Conservation (phyloP, 441 rosid genomes). For the Adansonia rubrostipa region DNA sequence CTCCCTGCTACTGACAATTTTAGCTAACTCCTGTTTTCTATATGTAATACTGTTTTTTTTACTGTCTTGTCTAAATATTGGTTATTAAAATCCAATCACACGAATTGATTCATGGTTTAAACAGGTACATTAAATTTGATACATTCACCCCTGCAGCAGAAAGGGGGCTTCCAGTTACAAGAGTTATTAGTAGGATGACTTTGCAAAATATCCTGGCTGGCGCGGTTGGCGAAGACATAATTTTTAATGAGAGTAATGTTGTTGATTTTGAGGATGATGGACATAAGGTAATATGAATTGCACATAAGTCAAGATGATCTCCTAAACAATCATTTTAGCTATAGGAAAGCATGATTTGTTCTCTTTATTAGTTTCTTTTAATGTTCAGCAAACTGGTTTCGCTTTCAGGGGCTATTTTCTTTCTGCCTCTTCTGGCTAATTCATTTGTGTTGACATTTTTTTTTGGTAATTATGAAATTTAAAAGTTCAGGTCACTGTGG, state of each 20-base stretch:
- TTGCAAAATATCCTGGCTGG: slow-evolving; percentile 79
- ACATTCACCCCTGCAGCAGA: slow-evolving; percentile 95
- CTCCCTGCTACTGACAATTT: neutral
- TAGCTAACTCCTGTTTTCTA: neutral
- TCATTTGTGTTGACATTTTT: slow-evolving; percentile 25
- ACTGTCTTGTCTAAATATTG: slow-evolving; percentile 15
- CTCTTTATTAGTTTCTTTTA: slow-evolving; percentile 8
- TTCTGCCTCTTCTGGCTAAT: neutral
- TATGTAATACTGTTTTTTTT: neutral
- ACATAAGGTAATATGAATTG: slow-evolving; percentile 53
- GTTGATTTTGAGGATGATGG: slow-evolving; percentile 79
- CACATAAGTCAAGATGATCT: slow-evolving; percentile 21
- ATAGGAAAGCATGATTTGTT: neutral
- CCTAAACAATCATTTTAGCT: slow-evolving; percentile 6
- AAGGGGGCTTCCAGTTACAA: slow-evolving; percentile 87
- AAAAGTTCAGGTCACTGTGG: slow-evolving; percentile 65
- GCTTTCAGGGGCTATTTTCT: neutral
- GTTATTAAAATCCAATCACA: slow-evolving; percentile 23
- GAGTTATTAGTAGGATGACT: slow-evolving; percentile 92
- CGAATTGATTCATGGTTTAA: slow-evolving; percentile 32
- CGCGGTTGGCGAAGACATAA: slow-evolving; percentile 78
- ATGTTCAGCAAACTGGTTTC: slow-evolving; percentile 19
- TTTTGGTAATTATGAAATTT: slow-evolving; percentile 26
- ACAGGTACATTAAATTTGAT: slow-evolving; percentile 92
- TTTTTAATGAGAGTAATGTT: slow-evolving; percentile 80